These are phyloP conservation scores for Cymbopogon citratus DNA, from an alignment of 176 grass and related monocot genomes.

Conservation along the genomic window DNA sequence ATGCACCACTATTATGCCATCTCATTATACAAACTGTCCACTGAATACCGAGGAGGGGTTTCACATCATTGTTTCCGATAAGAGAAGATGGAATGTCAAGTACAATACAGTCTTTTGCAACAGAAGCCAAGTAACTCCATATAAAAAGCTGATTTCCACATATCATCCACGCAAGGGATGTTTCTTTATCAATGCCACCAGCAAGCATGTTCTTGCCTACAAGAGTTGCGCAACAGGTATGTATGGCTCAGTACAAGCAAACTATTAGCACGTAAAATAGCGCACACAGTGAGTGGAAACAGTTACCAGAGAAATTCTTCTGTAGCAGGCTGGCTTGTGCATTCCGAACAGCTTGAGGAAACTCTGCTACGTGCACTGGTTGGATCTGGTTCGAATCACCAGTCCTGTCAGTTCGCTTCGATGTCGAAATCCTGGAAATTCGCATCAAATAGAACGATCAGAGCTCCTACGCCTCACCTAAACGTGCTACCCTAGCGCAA, in stretches of 20 bases:
- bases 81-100: slow-evolving; percentile 70
- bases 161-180: slow-evolving; percentile 85
- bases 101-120: slow-evolving; percentile 71
- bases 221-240: slow-evolving; percentile 17
- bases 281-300: neutral
- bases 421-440: slow-evolving; percentile 49
- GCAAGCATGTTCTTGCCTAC: slow-evolving; percentile 58
- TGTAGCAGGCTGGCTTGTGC: slow-evolving; percentile 68
- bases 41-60: slow-evolving; percentile 33
- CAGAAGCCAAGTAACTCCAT: slow-evolving; percentile 66
- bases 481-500: neutral
- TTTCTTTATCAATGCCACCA: slow-evolving; percentile 81
- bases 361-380: slow-evolving; percentile 72
- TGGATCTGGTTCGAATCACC: slow-evolving; percentile 57
- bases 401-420: slow-evolving; percentile 43
- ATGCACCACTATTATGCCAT: slow-evolving; percentile 40
- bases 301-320: slow-evolving; percentile 46
- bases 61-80: slow-evolving; percentile 29
- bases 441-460: neutral
- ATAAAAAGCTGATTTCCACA: slow-evolving; percentile 82
- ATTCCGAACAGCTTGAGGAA: slow-evolving; percentile 79
- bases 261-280: neutral
- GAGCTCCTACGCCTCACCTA: neutral
- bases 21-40: slow-evolving; percentile 69
- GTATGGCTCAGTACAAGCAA: slow-evolving; percentile 18